These are phyloP conservation scores for Aureobasidium sp. DNA, from an alignment of 2,329 filamentous ascomycete species.

Conservation along the genomic window DNA sequence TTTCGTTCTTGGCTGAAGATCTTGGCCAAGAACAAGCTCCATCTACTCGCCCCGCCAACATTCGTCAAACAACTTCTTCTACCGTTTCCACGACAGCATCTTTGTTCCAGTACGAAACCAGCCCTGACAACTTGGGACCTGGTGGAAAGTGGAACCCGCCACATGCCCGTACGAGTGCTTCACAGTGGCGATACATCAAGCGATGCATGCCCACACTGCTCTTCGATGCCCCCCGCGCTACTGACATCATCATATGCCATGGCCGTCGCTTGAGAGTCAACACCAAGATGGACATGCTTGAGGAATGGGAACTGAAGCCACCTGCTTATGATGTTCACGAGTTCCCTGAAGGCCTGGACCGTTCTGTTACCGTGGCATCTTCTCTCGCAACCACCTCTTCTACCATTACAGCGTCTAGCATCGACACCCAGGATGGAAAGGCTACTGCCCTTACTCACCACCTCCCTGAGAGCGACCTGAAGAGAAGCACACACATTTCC, in stretches of 20 bases:
- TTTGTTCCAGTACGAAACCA: neutral
- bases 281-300: slow-evolving; percentile 35
- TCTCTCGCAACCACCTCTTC: slow-evolving; percentile 2
- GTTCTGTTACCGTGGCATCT: neutral
- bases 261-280: slow-evolving; percentile 40
- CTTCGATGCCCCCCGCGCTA: slow-evolving; percentile 38
- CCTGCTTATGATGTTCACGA: slow-evolving; percentile 38
- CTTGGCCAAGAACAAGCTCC: neutral
- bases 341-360: slow-evolving; percentile 21
- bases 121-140: slow-evolving; percentile 25
- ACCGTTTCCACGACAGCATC: slow-evolving; percentile 21
- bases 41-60: slow-evolving; percentile 19
- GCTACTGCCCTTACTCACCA: neutral
- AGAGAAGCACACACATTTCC: neutral
- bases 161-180: slow-evolving; percentile 29
- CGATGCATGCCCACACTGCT: slow-evolving; percentile 42
- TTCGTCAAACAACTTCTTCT: slow-evolving; percentile 23
- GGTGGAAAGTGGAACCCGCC: slow-evolving; percentile 31
- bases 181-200: slow-evolving; percentile 39
- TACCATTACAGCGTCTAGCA: neutral
- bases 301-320: slow-evolving; percentile 37
- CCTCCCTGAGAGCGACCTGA: neutral
- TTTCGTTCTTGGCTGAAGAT: slow-evolving; percentile 29
- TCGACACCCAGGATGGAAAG: slow-evolving; percentile 5
- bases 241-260: slow-evolving; percentile 38